phyloP scores from a whole-genome alignment of 1,139 yeast genomes.

The Petasospora fabianii region DNA sequence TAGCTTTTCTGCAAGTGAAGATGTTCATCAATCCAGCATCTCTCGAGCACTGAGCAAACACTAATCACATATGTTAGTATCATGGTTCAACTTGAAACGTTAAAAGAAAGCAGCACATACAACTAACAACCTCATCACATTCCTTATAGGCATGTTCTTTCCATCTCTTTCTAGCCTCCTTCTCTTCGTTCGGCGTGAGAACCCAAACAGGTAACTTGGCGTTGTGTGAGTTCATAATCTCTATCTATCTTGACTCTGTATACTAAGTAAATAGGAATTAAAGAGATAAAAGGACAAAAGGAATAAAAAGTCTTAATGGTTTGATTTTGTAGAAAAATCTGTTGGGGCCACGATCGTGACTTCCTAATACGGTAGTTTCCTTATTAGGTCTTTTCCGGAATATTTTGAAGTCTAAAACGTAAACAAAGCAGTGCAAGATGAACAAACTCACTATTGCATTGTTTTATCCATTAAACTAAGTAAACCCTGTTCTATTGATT shows the following conservation, averaged over 20 bases:
- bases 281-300: no score
- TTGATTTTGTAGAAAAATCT: neutral
- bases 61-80: conserved; percentile 21
- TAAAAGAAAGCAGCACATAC: conserved; percentile 29
- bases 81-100: conserved; percentile 11
- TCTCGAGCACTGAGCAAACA: conserved; percentile 52
- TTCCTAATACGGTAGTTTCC: neutral
- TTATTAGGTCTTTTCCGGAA: neutral
- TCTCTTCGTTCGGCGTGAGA: conserved; percentile 81
- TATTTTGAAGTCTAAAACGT: conserved; percentile 2
- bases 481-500: no score
- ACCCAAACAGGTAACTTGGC: conserved; percentile 71
- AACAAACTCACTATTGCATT: neutral
- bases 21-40: conserved; percentile 50
- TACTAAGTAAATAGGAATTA: no score
- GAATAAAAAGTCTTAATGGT: no score
- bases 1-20: conserved; percentile 52
- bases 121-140: conserved; percentile 66
- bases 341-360: neutral
- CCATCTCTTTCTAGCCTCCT: conserved; percentile 73
- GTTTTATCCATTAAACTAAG: no score
- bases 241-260: no score
- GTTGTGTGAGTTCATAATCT: conserved; percentile 25
- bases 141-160: conserved; percentile 66
- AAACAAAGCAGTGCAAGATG: conserved; percentile 5